Percentiles rank a stretch among this genome's conserved stretches.
These are phyloP conservation scores for Anthoceros angustus DNA, from an alignment of 225 moss, liverwort and hornwort genomes.

Conservation along the genomic window DNA sequence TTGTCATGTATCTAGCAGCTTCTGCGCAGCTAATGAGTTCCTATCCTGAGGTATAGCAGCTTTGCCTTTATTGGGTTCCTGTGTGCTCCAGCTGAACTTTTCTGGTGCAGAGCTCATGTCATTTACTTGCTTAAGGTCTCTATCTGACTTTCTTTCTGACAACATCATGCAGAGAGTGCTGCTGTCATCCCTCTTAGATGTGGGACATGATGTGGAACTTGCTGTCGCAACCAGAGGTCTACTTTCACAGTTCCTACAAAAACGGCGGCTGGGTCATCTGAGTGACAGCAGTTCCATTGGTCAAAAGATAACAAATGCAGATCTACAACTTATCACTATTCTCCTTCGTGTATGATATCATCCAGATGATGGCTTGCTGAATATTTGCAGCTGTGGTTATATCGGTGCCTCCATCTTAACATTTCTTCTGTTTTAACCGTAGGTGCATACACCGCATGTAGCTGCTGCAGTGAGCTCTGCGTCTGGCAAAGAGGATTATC, in stretches of 20 bases:
- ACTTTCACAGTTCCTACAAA: slow-evolving; percentile 34
- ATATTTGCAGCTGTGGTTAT: background rate
- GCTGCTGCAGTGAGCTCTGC: slow-evolving; percentile 16
- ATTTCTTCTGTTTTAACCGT: no score
- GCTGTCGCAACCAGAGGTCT: slow-evolving; percentile 34
- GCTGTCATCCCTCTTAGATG: slow-evolving; percentile 44
- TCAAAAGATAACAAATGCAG: slow-evolving; percentile 35
- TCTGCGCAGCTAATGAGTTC: background rate
- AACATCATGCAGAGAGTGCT: slow-evolving; percentile 27
- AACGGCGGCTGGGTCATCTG: slow-evolving; percentile 37
- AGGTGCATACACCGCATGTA: slow-evolving; percentile 51
- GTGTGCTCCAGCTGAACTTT: background rate
- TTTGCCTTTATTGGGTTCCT: background rate
- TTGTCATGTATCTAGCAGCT: no score
- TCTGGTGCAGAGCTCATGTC: background rate
- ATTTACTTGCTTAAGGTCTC: background rate
- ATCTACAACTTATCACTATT: slow-evolving; percentile 51
- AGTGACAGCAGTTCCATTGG: slow-evolving; percentile 9
- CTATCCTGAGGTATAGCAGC: slow-evolving; percentile 38
- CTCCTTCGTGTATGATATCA: slow-evolving; percentile 34
- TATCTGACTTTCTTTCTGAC: background rate
- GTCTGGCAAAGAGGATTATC: slow-evolving; percentile 9
- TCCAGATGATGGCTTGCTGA: background rate
- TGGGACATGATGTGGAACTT: slow-evolving; percentile 45
- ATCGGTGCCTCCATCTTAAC: background rate